Conservation (phyloP, 371 early-diverging fungal genomes). For the Enterospora canceri region DNA sequence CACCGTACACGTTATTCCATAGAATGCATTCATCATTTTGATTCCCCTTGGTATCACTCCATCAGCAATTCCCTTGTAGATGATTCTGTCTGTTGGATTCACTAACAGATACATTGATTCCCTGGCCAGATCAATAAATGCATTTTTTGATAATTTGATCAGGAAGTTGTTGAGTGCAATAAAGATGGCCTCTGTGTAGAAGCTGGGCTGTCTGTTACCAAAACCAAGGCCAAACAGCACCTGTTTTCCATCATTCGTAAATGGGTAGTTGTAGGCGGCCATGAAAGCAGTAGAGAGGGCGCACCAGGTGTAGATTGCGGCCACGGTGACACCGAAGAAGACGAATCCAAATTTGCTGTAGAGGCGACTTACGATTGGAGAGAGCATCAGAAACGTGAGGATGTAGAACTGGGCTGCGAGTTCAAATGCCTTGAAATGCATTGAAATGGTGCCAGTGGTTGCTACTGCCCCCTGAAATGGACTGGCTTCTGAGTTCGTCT, state of each 20-base stretch:
- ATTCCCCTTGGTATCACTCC: slow-evolving; percentile 53
- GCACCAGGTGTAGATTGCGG: background rate
- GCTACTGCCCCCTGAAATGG: background rate
- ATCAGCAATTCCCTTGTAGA: slow-evolving; percentile 52
- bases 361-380: background rate
- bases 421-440: background rate
- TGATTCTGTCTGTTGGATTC: slow-evolving; percentile 31
- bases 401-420: background rate
- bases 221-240: background rate
- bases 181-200: slow-evolving; percentile 9
- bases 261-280: background rate
- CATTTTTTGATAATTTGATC: slow-evolving; percentile 51
- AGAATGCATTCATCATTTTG: slow-evolving; percentile 44
- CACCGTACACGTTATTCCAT: slow-evolving; percentile 28
- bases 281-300: background rate
- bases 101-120: slow-evolving; percentile 52
- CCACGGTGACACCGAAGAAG: background rate
- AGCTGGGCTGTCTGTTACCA: background rate
- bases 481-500: background rate
- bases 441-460: background rate
- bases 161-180: background rate
- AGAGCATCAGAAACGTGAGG: background rate
- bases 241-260: background rate
- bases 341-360: background rate
- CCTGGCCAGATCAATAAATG: slow-evolving; percentile 54